Percentiles rank a stretch among this genome's conserved stretches.
Conservation (phyloP, 306 rosid species). For the Malus sylvestris region DNA sequence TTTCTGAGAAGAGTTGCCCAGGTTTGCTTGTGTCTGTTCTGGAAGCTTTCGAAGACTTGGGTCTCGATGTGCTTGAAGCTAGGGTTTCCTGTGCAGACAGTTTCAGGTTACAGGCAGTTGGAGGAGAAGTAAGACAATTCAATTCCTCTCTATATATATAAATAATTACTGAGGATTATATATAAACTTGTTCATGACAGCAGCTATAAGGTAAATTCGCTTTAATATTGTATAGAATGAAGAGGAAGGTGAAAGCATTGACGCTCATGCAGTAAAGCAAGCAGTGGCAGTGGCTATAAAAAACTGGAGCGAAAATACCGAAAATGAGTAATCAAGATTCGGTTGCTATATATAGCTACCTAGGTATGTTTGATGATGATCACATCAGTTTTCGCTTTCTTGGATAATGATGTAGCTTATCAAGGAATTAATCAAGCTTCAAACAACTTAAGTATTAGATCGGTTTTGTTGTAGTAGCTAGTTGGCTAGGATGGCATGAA, state of each 20-base stretch:
- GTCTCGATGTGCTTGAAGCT: constrained; percentile 83
- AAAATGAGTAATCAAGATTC: constrained; percentile 21
- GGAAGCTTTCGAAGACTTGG: constrained; percentile 82
- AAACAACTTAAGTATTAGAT: neutral
- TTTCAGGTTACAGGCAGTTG: constrained; percentile 80
- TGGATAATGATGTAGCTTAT: neutral
- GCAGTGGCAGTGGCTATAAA: constrained; percentile 42
- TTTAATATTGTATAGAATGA: constrained; percentile 28
- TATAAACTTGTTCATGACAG: neutral
- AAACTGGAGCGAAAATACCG: constrained; percentile 39
- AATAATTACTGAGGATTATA: neutral
- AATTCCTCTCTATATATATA: neutral
- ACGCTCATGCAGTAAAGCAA: constrained; percentile 40
- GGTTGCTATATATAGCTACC: neutral
- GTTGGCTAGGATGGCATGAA: constrained; percentile 4
- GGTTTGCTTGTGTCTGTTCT: constrained; percentile 81
- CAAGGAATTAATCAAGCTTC: neutral
- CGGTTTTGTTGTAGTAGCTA: neutral
- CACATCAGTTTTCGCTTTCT: neutral
- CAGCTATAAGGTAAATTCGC: neutral
- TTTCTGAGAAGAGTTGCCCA: constrained; percentile 55
- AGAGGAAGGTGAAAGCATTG: constrained; percentile 35
- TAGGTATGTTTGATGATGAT: neutral
- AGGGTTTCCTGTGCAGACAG: constrained; percentile 94
- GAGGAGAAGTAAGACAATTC: constrained; percentile 64